phyloP scores from a whole-genome alignment of 176 grass and related monocot genomes.

The Rhynchospora tenuis region DNA sequence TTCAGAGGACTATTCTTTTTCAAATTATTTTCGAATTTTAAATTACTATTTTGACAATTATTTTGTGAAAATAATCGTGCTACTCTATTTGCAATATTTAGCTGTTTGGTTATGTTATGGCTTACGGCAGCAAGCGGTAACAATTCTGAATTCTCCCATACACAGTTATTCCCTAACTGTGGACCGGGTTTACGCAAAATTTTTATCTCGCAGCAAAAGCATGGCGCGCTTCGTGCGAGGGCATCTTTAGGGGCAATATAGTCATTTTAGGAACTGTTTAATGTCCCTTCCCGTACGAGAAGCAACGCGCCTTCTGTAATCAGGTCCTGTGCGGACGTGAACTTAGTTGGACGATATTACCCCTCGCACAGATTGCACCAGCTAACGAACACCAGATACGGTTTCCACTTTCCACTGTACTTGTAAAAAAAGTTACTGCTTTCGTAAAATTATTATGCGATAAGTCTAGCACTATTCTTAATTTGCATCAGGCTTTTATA shows the following conservation, averaged over 20 bases:
- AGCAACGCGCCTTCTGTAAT: neutral
- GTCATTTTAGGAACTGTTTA: neutral
- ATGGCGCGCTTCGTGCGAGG: neutral
- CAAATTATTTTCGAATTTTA: too few species aligned
- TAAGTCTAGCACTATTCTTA: too few species aligned
- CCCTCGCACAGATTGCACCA: neutral
- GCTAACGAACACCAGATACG: neutral
- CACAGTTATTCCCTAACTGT: neutral
- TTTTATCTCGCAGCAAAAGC: neutral
- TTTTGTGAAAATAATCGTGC: too few species aligned
- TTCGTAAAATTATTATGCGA: too few species aligned
- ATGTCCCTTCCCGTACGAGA: neutral
- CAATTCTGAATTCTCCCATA: too few species aligned
- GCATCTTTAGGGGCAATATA: constrained; percentile 3
- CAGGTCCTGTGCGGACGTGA: neutral
- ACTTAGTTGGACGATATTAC: neutral
- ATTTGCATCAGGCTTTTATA: too few species aligned
- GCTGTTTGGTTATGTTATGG: too few species aligned
- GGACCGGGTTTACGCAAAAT: neutral
- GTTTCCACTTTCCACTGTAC: neutral
- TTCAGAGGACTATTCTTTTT: too few species aligned
- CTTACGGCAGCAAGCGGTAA: too few species aligned
- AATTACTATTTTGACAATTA: too few species aligned
- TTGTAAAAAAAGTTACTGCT: too few species aligned
- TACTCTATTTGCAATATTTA: too few species aligned